A percentile compares a stretch with the other conserved stretches of the same genome.
These are phyloP conservation scores for Debaryomyces udenii DNA, from an alignment of 1,139 yeast species.

Conservation along the genomic window DNA sequence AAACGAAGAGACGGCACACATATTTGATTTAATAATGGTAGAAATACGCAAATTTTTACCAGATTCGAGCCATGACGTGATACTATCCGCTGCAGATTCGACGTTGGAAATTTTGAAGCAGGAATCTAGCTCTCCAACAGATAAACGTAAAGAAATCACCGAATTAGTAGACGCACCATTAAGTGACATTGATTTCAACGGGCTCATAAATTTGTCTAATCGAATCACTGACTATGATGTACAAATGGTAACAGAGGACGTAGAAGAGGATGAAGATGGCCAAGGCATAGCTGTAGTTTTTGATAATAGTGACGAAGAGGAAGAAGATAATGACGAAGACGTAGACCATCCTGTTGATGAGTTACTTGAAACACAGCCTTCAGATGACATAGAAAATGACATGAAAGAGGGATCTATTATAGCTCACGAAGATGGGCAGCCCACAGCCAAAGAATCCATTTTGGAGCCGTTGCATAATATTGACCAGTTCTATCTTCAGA, in stretches of 20 bases:
- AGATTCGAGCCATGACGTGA: constrained; percentile 46
- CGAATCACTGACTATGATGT: constrained; percentile 59
- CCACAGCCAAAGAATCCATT: constrained; percentile 17
- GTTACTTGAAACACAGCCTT: constrained; percentile 21
- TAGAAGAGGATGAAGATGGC: constrained; percentile 20
- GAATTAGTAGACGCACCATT: constrained; percentile 51
- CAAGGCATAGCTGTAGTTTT: constrained; percentile 29
- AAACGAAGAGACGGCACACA: constrained; percentile 29
- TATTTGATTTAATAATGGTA: constrained; percentile 33
- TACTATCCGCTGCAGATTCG: constrained; percentile 67
- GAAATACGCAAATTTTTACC: constrained; percentile 32
- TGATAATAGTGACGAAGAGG: constrained; percentile 32
- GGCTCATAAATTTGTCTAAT: constrained; percentile 52
- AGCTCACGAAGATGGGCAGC: constrained; percentile 13
- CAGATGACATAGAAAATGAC: constrained; percentile 20
- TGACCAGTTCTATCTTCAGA: constrained; percentile 27
- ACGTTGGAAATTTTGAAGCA: constrained; percentile 61
- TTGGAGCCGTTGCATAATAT: constrained; percentile 24
- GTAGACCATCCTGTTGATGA: not conserved
- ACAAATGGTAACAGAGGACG: constrained; percentile 28
- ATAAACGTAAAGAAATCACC: constrained; percentile 39
- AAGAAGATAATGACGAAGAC: constrained; percentile 22
- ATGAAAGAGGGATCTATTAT: constrained; percentile 13
- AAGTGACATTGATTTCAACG: constrained; percentile 52
- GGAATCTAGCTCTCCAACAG: constrained; percentile 29